A percentile compares a stretch with the other conserved stretches of the same genome.
Evolutionary conservation across 2,329 filamentous ascomycete genomes (phyloP).

Genomic region (Ceratocystis huliohia): DNA sequence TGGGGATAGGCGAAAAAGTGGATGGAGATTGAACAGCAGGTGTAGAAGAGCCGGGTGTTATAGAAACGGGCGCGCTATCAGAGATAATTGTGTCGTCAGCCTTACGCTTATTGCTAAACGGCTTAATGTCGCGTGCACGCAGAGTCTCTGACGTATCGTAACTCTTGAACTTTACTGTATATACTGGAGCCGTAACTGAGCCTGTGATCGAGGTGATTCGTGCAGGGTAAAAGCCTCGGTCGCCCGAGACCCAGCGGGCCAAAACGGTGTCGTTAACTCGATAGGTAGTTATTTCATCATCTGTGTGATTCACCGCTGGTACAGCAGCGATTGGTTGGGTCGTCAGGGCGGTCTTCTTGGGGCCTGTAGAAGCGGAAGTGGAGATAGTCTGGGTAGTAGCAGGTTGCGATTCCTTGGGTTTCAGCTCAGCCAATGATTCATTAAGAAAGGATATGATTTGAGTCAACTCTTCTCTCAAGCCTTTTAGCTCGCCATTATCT

Average conservation of each 20-base stretch:
- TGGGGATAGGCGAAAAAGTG: conserved; percentile 16
- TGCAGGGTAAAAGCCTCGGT: conserved; percentile 82
- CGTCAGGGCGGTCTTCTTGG: conserved; percentile 7
- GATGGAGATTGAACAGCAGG: conserved; percentile 12
- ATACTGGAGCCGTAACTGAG: conserved; percentile 79
- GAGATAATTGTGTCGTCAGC: conserved; percentile 51
- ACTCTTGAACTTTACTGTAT: conserved; percentile 87
- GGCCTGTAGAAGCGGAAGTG: conserved; percentile 37
- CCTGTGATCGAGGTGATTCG: conserved; percentile 90
- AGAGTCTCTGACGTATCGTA: conserved; percentile 78
- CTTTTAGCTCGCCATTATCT: conserved; percentile 63
- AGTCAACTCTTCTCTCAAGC: conserved; percentile 68
- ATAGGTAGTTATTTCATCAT: conserved; percentile 50
- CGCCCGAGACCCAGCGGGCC: conserved; percentile 81
- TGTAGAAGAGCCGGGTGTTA: conserved; percentile 18
- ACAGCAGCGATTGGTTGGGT: background rate
- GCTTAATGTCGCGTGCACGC: conserved; percentile 69
- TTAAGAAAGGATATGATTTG: conserved; percentile 68
- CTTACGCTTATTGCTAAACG: conserved; percentile 71
- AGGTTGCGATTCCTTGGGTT: conserved; percentile 37
- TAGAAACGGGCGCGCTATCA: conserved; percentile 22
- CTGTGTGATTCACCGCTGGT: conserved; percentile 26
- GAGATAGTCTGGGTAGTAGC: conserved; percentile 34
- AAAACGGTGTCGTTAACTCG: conserved; percentile 81
- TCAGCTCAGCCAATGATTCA: conserved; percentile 68